phyloP scores from a whole-genome alignment of 495 filamentous ascomycete species.

The Durotheca rogersii region DNA sequence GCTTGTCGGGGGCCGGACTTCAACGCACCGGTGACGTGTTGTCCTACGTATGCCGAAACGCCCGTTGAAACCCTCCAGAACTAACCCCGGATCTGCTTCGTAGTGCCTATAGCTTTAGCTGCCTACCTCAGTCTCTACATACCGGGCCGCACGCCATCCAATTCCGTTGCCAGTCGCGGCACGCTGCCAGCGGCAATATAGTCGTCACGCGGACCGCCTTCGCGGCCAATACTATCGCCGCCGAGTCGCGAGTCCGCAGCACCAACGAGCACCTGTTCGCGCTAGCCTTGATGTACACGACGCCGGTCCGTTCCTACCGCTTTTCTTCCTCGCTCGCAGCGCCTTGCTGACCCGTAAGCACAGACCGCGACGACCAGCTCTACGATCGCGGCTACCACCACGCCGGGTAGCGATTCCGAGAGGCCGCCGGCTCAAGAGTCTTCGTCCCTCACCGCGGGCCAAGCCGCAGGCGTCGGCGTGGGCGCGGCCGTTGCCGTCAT shows the following conservation, averaged over 20 bases:
- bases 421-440: neutral
- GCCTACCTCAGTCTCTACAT: neutral
- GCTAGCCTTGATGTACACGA: slow-evolving; percentile 28
- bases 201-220: slow-evolving; percentile 18
- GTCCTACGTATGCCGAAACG: slow-evolving; percentile 24
- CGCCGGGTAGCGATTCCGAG: neutral
- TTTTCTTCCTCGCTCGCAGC: neutral
- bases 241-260: slow-evolving; percentile 8
- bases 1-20: slow-evolving; percentile 16
- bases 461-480: slow-evolving; percentile 23
- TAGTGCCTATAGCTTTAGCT: slow-evolving; percentile 17
- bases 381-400: neutral
- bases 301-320: slow-evolving; percentile 28
- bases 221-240: slow-evolving; percentile 7
- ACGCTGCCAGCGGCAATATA: neutral
- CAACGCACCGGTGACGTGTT: slow-evolving; percentile 27
- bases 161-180: slow-evolving; percentile 22
- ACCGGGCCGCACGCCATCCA: neutral
- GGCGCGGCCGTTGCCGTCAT: slow-evolving; percentile 14
- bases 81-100: neutral
- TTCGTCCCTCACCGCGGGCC: slow-evolving; percentile 3
- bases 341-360: neutral
- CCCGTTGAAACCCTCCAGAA: neutral
- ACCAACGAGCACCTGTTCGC: slow-evolving; percentile 29
- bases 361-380: slow-evolving; percentile 2